phyloP scores from a whole-genome alignment of 305 asterid species.

The Solanum hybrid region DNA sequence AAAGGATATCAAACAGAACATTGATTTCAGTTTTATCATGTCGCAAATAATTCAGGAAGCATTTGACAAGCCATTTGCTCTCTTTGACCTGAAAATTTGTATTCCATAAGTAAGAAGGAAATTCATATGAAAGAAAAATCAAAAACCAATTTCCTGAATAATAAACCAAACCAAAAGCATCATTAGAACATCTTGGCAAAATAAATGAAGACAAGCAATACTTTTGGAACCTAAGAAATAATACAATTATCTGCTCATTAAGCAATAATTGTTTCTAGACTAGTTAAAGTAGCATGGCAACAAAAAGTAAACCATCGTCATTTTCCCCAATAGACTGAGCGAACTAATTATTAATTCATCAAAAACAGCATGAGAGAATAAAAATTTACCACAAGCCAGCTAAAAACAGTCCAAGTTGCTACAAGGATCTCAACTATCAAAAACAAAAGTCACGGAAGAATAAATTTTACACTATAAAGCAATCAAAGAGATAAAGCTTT shows the following conservation, averaged over 20 bases:
- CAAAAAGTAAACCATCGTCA: background rate
- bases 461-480: background rate
- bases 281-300: background rate
- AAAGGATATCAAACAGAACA: constrained; percentile 87
- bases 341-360: background rate
- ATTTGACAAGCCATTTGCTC: constrained; percentile 99
- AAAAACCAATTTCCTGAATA: background rate
- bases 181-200: background rate
- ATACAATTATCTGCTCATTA: background rate
- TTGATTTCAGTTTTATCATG: constrained; percentile 84
- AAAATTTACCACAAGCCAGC: background rate
- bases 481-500: background rate
- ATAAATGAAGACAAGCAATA: background rate
- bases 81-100: constrained; percentile 77
- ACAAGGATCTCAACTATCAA: background rate
- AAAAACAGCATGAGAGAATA: background rate
- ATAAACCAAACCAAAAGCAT: background rate
- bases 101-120: background rate
- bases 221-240: background rate
- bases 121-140: constrained; percentile 1
- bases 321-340: background rate
- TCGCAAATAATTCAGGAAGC: constrained; percentile 86
- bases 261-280: background rate
- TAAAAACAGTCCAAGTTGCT: background rate
- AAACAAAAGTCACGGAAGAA: background rate